Conservation (phyloP, 495 filamentous ascomycete genomes). For the Chaetomium cochliodes region DNA sequence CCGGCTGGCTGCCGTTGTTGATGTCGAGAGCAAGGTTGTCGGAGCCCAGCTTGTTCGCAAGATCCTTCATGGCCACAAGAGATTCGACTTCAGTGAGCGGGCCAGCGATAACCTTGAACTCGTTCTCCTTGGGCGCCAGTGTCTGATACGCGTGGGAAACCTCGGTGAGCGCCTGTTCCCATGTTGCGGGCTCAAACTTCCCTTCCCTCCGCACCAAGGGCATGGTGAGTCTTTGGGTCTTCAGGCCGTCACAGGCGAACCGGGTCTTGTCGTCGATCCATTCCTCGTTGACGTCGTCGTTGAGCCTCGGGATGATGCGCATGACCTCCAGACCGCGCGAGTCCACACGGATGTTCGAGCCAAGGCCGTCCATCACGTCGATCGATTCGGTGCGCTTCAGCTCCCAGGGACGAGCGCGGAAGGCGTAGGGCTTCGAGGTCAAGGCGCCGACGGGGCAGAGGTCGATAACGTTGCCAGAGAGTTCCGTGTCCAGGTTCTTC, state of each 20-base stretch:
- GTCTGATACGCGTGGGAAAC: conserved; percentile 73
- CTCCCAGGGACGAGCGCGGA: conserved; percentile 96
- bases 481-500: conserved; percentile 82
- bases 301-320: conserved; percentile 86
- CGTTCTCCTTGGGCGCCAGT: conserved; percentile 75
- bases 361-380: conserved; percentile 88
- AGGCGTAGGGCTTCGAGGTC: conserved; percentile 95
- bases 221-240: conserved; percentile 89
- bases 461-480: conserved; percentile 97
- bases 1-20: conserved; percentile 73
- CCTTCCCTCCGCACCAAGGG: conserved; percentile 84
- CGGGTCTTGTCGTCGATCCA: conserved; percentile 99
- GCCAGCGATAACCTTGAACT: conserved; percentile 93
- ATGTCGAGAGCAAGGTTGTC: conserved; percentile 94
- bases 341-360: conserved; percentile 92
- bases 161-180: conserved; percentile 90
- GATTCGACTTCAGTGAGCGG: conserved; percentile 88
- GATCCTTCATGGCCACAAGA: conserved; percentile 92
- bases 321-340: conserved; percentile 93
- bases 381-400: conserved; percentile 89
- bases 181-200: conserved; percentile 84
- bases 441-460: conserved; percentile 96
- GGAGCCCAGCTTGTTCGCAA: conserved; percentile 91
- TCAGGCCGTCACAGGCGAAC: conserved; percentile 96
- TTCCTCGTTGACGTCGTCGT: conserved; percentile 98